phyloP scores from a whole-genome alignment of 345 rosid species.

The Rubroshorea leprosula region DNA sequence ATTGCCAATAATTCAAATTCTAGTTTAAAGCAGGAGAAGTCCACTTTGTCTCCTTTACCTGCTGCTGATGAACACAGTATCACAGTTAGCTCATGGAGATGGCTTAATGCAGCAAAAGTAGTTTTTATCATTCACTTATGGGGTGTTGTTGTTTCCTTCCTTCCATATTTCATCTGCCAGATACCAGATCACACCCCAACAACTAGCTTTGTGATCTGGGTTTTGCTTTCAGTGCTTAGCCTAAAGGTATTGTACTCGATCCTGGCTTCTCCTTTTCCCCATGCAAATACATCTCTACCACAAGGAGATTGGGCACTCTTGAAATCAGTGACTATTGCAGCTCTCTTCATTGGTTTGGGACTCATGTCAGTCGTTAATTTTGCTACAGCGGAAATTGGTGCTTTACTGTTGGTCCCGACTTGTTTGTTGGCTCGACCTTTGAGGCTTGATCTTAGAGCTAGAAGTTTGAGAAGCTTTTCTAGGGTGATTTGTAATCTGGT shows the following conservation, averaged over 20 bases:
- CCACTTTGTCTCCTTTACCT: no score
- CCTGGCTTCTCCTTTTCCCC: conserved; percentile 40
- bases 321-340: conserved; percentile 80
- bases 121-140: conserved; percentile 66
- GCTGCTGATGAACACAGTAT: conserved; percentile 19
- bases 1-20: conserved; percentile 36
- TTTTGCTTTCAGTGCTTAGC: conserved; percentile 44
- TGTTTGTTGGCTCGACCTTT: conserved; percentile 74
- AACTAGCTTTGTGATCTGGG: conserved; percentile 52
- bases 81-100: conserved; percentile 58
- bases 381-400: conserved; percentile 88
- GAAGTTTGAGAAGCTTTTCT: conserved; percentile 31
- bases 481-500: conserved; percentile 46
- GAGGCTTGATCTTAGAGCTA: conserved; percentile 40
- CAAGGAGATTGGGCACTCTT: conserved; percentile 53
- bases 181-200: conserved; percentile 50
- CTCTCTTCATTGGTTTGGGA: conserved; percentile 68
- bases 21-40: no score
- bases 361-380: conserved; percentile 93
- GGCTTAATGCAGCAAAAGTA: conserved; percentile 70
- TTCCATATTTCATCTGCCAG: conserved; percentile 63
- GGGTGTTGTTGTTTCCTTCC: conserved; percentile 59
- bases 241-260: conserved; percentile 37
- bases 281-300: conserved; percentile 18
- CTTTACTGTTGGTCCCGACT: conserved; percentile 67